Evolutionary conservation across 805 yeast species (phyloP), one percentile per base, ranked within the genome.

Genomic region (Wickerhamomyces alni): DNA sequence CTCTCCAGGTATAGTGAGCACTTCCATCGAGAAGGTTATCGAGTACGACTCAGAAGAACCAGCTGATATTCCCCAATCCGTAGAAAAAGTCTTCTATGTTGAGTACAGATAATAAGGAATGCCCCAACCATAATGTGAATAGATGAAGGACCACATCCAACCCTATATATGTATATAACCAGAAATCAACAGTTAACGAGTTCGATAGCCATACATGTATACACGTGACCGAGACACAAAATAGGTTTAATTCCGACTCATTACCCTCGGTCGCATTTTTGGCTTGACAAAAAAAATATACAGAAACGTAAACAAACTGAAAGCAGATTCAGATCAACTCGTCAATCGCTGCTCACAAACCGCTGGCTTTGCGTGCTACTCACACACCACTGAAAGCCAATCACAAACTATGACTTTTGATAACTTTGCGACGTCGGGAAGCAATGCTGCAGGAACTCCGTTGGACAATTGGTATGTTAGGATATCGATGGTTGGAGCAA

Each of bases 1-100:
- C 37, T 61, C 82, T 38, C 61, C 79, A 21, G 59, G 77, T 43
- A 72, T 58, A 66, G 45, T 64, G 17, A 65, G 70, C 35, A 43
- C 51, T 3, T 37, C 48, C 5, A 51, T 62, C 29, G 53, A 54
- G 10, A 22, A 38, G 13, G 22, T 46, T 5, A 32, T 61, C n/a
- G 37, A 49, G 10, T 46, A 47, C 7, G 50, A 55, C 10, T 42
- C 47, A 5, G 31, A 47, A 12, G 50, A 51, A 9, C 69, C 65
- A 17, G 51, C 65, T 0, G 44, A 47, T 7, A 56, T 73, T 17
- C 79, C 80, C 0, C 39, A 53, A 2, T 68, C 64, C 4, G 63
- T 67, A 2, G 54, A 65, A 24, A 61, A 57, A 38, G 62, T 62
- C 52, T 60, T 59, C 45, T 68, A 53, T 40, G 38, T 57, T 7